phyloP scores from a whole-genome alignment of 2,329 filamentous ascomycete species.

The Akanthomyces muscarius region DNA sequence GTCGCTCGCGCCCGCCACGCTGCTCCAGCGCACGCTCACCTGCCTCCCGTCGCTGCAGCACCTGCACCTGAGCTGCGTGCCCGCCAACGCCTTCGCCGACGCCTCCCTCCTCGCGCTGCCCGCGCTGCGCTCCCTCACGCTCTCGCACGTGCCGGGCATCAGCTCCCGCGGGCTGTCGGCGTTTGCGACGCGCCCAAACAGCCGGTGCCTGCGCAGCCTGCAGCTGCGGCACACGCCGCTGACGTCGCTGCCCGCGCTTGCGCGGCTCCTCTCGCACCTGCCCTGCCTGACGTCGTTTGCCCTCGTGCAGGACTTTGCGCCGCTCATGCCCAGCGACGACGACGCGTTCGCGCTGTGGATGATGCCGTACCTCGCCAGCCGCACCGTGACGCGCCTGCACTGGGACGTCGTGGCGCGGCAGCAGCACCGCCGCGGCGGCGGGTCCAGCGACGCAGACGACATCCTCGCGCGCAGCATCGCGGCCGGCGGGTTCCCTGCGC shows the following conservation, averaged over 20 bases:
- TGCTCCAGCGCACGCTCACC: conserved; percentile 48
- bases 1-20: conserved; percentile 47
- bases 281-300: conserved; percentile 45
- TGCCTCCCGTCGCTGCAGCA: conserved; percentile 52
- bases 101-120: conserved; percentile 52
- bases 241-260: conserved; percentile 52
- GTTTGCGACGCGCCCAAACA: conserved; percentile 49
- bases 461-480: conserved; percentile 62
- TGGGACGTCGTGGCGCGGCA: conserved; percentile 57
- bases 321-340: conserved; percentile 48
- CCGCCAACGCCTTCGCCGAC: conserved; percentile 55
- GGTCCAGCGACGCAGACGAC: conserved; percentile 47
- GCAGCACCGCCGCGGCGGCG: conserved; percentile 29
- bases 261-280: conserved; percentile 56
- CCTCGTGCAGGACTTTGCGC: conserved; percentile 52
- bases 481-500: conserved; percentile 57
- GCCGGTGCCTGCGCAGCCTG: conserved; percentile 44
- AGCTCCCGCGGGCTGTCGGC: conserved; percentile 52
- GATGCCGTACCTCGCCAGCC: conserved; percentile 60
- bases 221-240: conserved; percentile 55
- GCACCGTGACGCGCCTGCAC: conserved; percentile 51
- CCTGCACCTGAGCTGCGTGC: conserved; percentile 56
- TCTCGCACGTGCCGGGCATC: conserved; percentile 54
- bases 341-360: conserved; percentile 54
- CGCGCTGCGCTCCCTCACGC: conserved; percentile 49